These are phyloP conservation scores for Chenopodium album DNA, from an alignment of 148 eudicot species.

Conservation along the genomic window DNA sequence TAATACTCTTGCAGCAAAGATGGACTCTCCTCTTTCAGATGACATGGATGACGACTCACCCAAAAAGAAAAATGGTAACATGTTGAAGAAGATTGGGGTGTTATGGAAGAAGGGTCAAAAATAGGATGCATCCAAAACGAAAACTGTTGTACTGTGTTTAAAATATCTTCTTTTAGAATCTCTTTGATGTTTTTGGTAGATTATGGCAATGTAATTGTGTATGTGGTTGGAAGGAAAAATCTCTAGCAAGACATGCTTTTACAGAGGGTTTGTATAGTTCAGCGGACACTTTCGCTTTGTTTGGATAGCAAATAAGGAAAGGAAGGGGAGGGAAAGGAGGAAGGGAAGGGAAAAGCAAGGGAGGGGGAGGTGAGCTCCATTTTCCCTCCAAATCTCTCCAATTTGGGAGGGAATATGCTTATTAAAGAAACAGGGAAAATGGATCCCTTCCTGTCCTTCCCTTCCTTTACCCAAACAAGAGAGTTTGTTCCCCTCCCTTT, in stretches of 20 bases:
- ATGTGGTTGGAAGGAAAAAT: constrained; percentile 4
- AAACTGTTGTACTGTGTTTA: neutral
- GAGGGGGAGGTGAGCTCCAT: too few relatives aligned
- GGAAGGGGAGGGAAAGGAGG: too few relatives aligned
- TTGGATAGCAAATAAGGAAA: too few relatives aligned
- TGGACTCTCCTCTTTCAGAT: constrained; percentile 66
- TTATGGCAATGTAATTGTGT: neutral
- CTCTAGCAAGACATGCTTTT: constrained; percentile 10
- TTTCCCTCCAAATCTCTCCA: too few relatives aligned
- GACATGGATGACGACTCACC: constrained; percentile 67
- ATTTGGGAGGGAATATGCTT: too few relatives aligned
- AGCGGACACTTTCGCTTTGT: neutral
- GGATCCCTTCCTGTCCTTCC: too few relatives aligned
- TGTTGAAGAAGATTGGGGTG: constrained; percentile 78
- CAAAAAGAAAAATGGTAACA: constrained; percentile 71
- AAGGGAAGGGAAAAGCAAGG: too few relatives aligned
- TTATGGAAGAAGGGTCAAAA: constrained; percentile 75
- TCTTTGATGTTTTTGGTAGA: constrained; percentile 13
- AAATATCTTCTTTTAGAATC: neutral
- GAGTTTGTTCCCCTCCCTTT: too few relatives aligned
- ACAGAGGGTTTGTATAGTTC: constrained; percentile 17
- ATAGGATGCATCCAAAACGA: constrained; percentile 22
- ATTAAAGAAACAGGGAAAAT: too few relatives aligned
- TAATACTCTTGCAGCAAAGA: constrained; percentile 59
- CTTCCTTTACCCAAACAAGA: too few relatives aligned